Conservation (phyloP, 1,139 yeast genomes). For the Torulaspora globosa region DNA sequence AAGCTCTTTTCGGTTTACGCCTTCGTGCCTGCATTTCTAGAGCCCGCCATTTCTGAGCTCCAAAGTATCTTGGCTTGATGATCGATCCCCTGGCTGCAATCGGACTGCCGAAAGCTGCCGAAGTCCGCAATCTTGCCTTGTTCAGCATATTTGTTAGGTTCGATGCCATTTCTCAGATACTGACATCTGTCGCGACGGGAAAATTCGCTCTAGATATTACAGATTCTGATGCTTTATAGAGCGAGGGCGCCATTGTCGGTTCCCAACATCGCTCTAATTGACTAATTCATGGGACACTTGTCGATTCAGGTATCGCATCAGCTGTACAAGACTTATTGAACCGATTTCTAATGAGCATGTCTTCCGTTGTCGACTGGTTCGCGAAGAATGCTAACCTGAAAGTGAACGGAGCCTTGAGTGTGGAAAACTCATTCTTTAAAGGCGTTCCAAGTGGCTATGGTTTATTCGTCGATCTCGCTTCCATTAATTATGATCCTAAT, state of each 20-base stretch:
- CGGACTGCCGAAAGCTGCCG: too few relatives aligned
- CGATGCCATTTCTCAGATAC: neutral
- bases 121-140: too few relatives aligned
- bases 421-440: slow-evolving; percentile 16
- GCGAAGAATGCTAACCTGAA: slow-evolving; percentile 12
- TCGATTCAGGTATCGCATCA: neutral
- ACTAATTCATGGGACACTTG: neutral
- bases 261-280: neutral
- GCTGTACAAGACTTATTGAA: neutral
- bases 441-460: slow-evolving; percentile 31
- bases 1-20: too few relatives aligned
- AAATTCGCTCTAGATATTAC: neutral
- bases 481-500: slow-evolving; percentile 7
- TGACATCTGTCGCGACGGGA: slow-evolving; percentile 2
- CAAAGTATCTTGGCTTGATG: too few relatives aligned
- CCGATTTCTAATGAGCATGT: slow-evolving; percentile 5
- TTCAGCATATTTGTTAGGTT: neutral
- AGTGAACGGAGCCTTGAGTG: slow-evolving; percentile 10
- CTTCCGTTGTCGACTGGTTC: slow-evolving; percentile 12
- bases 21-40: too few relatives aligned
- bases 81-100: too few relatives aligned
- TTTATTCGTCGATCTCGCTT: slow-evolving; percentile 25
- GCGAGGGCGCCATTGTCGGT: too few relatives aligned
- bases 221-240: too few relatives aligned
- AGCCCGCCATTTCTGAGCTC: too few relatives aligned